phyloP scores from a whole-genome alignment of 106 monocot species.

The Dendrobium catenatum region DNA sequence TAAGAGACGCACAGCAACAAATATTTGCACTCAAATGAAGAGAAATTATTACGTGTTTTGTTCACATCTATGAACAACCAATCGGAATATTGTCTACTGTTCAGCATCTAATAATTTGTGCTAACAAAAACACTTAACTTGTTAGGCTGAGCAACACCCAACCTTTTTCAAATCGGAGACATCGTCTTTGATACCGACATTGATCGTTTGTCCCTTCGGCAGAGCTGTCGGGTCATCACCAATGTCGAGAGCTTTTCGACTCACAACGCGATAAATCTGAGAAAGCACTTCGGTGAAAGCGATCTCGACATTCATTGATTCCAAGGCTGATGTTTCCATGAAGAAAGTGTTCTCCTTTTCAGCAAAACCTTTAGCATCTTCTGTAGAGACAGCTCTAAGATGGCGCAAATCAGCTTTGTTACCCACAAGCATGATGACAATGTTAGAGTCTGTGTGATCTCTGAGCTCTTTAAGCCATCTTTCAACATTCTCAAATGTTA shows the following conservation, averaged over 20 bases:
- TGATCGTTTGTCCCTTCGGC: conserved; percentile 17
- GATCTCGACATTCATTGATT: conserved; percentile 37
- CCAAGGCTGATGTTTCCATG: conserved; percentile 52
- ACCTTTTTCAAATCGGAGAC: conserved; percentile 14
- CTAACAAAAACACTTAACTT: background rate
- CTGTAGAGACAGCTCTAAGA: conserved; percentile 28
- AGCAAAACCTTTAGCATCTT: conserved; percentile 39
- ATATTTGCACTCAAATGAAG: too few relatives aligned
- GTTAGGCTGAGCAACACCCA: conserved; percentile 7
- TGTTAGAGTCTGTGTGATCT: conserved; percentile 33
- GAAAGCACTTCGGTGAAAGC: conserved; percentile 36
- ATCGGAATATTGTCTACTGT: too few relatives aligned
- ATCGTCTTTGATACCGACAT: conserved; percentile 10
- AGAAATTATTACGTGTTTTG: too few relatives aligned
- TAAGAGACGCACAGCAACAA: too few relatives aligned
- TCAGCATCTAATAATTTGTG: too few relatives aligned
- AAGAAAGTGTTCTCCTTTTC: conserved; percentile 46
- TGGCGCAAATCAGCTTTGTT: conserved; percentile 56
- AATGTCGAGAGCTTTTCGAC: conserved; percentile 34
- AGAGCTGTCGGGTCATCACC: conserved; percentile 19
- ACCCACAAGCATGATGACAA: conserved; percentile 48
- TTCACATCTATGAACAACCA: too few relatives aligned
- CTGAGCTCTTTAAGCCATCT: conserved; percentile 47
- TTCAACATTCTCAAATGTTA: conserved; percentile 52
- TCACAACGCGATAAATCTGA: conserved; percentile 28